Conservation (phyloP, 2,329 filamentous ascomycete genomes). For the Ophiostoma angusticollis region DNA sequence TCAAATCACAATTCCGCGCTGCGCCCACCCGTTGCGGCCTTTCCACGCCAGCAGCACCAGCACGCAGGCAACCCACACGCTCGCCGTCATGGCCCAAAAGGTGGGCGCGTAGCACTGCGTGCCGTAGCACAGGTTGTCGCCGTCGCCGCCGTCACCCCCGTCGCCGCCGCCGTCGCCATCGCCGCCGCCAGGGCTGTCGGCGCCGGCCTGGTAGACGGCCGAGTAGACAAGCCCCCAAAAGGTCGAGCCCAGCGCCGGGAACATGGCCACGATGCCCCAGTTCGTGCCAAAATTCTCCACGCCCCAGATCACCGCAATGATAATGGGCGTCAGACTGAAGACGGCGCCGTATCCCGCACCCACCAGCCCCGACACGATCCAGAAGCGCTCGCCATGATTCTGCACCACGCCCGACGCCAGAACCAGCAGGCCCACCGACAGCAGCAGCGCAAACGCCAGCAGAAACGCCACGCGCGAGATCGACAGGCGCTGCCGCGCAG, state of each 20-base stretch:
- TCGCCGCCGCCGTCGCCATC: conserved; percentile 17
- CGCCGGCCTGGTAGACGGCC: conserved; percentile 59
- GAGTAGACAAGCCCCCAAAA: conserved; percentile 90
- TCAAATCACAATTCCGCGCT: conserved; percentile 56
- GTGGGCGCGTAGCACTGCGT: conserved; percentile 65
- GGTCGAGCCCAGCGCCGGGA: conserved; percentile 75
- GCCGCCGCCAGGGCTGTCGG: conserved; percentile 19
- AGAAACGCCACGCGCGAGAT: conserved; percentile 74
- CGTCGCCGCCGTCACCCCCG: conserved; percentile 22
- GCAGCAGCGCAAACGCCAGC: conserved; percentile 57
- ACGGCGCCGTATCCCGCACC: conserved; percentile 88
- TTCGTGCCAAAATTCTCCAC: conserved; percentile 98
- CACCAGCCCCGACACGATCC: conserved; percentile 70
- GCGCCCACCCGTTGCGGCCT: conserved; percentile 61
- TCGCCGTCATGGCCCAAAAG: conserved; percentile 76
- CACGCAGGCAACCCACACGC: conserved; percentile 63
- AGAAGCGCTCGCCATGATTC: conserved; percentile 65
- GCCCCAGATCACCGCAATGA: conserved; percentile 95
- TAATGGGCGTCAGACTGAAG: conserved; percentile 80
- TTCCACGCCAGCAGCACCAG: conserved; percentile 73
- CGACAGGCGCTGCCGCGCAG: conserved; percentile 27
- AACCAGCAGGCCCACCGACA: conserved; percentile 63
- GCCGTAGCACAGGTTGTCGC: conserved; percentile 63
- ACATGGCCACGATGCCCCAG: conserved; percentile 89
- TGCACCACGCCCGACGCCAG: conserved; percentile 67